Percentiles rank a stretch among this genome's conserved stretches.
These are phyloP conservation scores for Sequoia sempervirens DNA, from an alignment of 75 land plant species.

Conservation along the genomic window DNA sequence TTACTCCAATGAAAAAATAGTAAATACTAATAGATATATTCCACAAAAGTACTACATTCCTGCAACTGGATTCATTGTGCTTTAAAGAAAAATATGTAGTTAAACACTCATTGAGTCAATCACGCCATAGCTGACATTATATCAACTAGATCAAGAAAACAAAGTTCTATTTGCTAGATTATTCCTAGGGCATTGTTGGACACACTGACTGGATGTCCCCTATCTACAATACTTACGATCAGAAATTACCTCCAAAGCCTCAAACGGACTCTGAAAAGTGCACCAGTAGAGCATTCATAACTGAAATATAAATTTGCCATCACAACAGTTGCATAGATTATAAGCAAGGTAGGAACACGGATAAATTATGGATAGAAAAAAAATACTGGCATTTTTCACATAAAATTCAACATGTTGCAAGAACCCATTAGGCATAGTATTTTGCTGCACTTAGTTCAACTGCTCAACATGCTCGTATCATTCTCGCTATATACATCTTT, in stretches of 20 bases:
- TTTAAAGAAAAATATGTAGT: not conserved
- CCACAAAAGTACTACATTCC: not conserved
- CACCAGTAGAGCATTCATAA: not conserved
- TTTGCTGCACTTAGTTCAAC: not conserved
- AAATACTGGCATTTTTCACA: not conserved
- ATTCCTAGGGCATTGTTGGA: not conserved
- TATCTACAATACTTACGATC: not conserved
- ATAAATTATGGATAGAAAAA: not conserved
- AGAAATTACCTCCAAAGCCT: not conserved
- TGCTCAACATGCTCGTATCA: not conserved
- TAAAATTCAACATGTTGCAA: not conserved
- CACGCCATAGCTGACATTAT: too few species aligned
- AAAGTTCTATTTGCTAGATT: not conserved
- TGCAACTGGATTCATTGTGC: not conserved
- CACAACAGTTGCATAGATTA: not conserved
- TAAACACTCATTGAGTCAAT: not conserved
- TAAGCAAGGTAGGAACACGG: not conserved
- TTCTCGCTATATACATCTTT: not conserved
- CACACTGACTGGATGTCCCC: not conserved
- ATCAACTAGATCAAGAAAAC: not conserved
- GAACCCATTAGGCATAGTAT: not conserved
- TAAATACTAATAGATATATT: not conserved
- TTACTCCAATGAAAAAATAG: not conserved
- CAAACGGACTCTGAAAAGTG: not conserved
- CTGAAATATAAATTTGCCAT: not conserved